Conservation (phyloP, 192 early-diverging fungal genomes). For the Dimargaris xerosporica region DNA sequence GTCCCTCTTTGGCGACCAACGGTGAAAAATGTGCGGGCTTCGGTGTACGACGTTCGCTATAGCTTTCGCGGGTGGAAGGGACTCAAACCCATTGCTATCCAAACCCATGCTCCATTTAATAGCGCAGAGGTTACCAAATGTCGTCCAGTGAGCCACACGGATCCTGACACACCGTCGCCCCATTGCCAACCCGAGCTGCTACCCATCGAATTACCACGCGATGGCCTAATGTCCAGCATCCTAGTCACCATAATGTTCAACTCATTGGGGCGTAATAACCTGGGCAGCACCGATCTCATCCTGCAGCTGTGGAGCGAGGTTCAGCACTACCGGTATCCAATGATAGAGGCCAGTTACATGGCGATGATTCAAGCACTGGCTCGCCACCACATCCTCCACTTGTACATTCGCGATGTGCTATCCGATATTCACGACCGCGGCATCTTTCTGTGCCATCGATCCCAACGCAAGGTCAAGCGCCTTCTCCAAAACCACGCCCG, state of each 20-base stretch:
- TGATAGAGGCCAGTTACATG: not conserved
- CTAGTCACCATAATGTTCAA: not conserved
- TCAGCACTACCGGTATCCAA: not conserved
- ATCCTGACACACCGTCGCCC: not conserved
- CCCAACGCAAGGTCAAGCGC: conserved; percentile 8
- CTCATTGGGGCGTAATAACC: not conserved
- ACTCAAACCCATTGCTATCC: too few species aligned
- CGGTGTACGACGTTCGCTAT: too few species aligned
- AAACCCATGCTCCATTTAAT: not conserved
- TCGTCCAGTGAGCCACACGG: not conserved
- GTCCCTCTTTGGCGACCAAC: not conserved
- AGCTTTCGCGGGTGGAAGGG: too few species aligned
- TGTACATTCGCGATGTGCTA: not conserved
- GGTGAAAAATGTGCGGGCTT: too few species aligned
- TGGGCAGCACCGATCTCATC: not conserved
- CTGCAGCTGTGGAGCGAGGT: not conserved
- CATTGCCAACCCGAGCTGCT: conserved; percentile 1
- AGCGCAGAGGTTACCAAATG: not conserved
- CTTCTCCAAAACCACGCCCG: not conserved
- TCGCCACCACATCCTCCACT: not conserved
- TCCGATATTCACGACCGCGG: not conserved
- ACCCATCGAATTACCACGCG: not conserved
- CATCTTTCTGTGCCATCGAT: not conserved
- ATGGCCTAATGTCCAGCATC: too few species aligned
- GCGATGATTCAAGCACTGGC: conserved; percentile 4